Evolutionary conservation across 805 yeast genomes (phyloP).

Genomic region (Lipomyces sp.): DNA sequence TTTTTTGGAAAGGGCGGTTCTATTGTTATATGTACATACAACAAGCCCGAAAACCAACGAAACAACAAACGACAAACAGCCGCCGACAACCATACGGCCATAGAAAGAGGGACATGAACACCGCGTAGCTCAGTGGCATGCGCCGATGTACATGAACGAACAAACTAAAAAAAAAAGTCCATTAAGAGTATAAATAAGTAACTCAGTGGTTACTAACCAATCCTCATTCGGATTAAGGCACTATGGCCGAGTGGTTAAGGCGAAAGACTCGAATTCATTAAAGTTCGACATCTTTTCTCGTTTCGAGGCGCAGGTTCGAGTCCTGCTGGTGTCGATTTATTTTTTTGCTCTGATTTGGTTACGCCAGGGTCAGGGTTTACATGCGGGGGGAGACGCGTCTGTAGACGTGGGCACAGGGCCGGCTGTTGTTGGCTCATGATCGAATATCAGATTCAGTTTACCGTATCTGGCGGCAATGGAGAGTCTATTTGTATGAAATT

Average conservation of each 20-base stretch:
- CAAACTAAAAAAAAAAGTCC: too few species aligned
- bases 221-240: conserved; percentile 24
- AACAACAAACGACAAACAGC: too few species aligned
- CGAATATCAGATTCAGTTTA: too few species aligned
- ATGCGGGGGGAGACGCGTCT: background rate
- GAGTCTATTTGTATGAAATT: background rate
- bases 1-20: too few species aligned
- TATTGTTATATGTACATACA: too few species aligned
- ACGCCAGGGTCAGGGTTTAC: background rate
- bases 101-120: too few species aligned
- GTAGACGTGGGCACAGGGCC: background rate
- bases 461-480: background rate
- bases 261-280: conserved; percentile 40
- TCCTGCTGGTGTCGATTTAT: conserved; percentile 41
- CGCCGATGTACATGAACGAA: too few species aligned
- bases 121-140: too few species aligned
- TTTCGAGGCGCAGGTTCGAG: conserved; percentile 43
- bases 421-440: too few species aligned
- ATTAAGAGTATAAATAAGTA: background rate
- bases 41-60: too few species aligned
- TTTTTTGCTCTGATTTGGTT: conserved; percentile 1
- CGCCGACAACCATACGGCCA: too few species aligned
- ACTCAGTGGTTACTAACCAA: background rate
- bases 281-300: conserved; percentile 39
- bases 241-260: conserved; percentile 43